Conservation (phyloP, 192 early-diverging fungal genomes). For the Physocladia obscura region DNA sequence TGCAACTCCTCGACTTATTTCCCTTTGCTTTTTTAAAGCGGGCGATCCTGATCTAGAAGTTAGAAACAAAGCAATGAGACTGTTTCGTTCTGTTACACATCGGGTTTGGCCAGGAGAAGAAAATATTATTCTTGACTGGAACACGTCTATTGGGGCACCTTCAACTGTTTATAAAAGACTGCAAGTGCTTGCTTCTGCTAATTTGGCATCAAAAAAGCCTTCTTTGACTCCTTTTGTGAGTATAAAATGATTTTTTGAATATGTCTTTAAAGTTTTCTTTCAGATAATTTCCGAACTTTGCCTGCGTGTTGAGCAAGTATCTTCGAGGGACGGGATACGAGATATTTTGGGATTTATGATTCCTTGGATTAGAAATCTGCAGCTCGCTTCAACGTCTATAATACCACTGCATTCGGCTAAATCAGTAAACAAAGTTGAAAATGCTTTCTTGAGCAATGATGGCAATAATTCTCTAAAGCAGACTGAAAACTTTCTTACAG, state of each 20-base stretch:
- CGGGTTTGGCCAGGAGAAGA: conserved; percentile 45
- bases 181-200: conserved; percentile 66
- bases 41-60: conserved; percentile 71
- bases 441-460: conserved; percentile 10
- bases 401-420: background rate
- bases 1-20: conserved; percentile 42
- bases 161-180: conserved; percentile 79
- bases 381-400: conserved; percentile 27
- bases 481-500: conserved; percentile 61
- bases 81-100: conserved; percentile 53
- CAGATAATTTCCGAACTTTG: conserved; percentile 75
- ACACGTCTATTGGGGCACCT: conserved; percentile 39
- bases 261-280: background rate
- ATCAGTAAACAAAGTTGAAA: conserved; percentile 7
- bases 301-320: conserved; percentile 58
- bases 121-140: conserved; percentile 19
- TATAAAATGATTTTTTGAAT: background rate
- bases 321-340: conserved; percentile 53
- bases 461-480: background rate
- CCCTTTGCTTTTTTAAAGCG: conserved; percentile 71
- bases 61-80: conserved; percentile 65
- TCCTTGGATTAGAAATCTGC: conserved; percentile 80
- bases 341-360: conserved; percentile 73
- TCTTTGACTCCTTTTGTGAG: conserved; percentile 63
- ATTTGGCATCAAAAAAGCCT: conserved; percentile 63